phyloP scores from a whole-genome alignment of 106 monocot species.

The Dioscorea alata region DNA sequence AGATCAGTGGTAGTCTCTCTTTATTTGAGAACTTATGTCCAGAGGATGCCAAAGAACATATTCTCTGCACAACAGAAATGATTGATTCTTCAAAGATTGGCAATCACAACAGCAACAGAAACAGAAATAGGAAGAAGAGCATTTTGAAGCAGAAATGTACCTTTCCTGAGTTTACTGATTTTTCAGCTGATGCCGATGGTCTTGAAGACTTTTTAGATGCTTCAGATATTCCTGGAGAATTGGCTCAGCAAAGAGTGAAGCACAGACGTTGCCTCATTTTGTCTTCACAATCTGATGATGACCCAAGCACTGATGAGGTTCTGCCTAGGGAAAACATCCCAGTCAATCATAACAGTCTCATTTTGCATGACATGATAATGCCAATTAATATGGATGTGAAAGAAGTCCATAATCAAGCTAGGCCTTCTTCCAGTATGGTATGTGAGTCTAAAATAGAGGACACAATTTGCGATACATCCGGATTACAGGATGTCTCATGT shows the following conservation, averaged over 20 bases:
- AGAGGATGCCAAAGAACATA: slow-evolving; percentile 13
- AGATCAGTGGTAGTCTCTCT: slow-evolving; percentile 44
- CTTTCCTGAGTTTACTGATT: slow-evolving; percentile 15
- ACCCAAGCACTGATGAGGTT: slow-evolving; percentile 16
- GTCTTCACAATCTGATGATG: slow-evolving; percentile 69
- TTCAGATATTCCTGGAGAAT: slow-evolving; percentile 27
- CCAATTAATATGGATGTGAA: slow-evolving; percentile 4
- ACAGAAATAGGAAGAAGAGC: slow-evolving; percentile 25
- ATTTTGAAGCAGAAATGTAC: slow-evolving; percentile 25
- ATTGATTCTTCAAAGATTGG: slow-evolving; percentile 12
- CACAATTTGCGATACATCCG: not conserved
- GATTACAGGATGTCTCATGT: slow-evolving; percentile 26
- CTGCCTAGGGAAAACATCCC: not conserved
- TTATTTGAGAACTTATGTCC: slow-evolving; percentile 19
- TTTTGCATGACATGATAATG: slow-evolving; percentile 3
- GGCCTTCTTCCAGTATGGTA: not conserved
- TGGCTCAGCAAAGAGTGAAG: slow-evolving; percentile 24
- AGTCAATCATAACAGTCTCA: not conserved
- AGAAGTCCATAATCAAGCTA: slow-evolving; percentile 2
- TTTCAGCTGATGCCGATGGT: slow-evolving; percentile 24
- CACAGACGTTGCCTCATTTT: slow-evolving; percentile 31
- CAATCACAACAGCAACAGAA: slow-evolving; percentile 1
- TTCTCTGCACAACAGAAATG: slow-evolving; percentile 11
- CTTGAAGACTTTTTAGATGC: slow-evolving; percentile 36
- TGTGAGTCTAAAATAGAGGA: slow-evolving; percentile 6